These are phyloP conservation scores for Diplodia scrobiculata DNA, from an alignment of 2,329 filamentous ascomycete genomes.

Conservation along the genomic window DNA sequence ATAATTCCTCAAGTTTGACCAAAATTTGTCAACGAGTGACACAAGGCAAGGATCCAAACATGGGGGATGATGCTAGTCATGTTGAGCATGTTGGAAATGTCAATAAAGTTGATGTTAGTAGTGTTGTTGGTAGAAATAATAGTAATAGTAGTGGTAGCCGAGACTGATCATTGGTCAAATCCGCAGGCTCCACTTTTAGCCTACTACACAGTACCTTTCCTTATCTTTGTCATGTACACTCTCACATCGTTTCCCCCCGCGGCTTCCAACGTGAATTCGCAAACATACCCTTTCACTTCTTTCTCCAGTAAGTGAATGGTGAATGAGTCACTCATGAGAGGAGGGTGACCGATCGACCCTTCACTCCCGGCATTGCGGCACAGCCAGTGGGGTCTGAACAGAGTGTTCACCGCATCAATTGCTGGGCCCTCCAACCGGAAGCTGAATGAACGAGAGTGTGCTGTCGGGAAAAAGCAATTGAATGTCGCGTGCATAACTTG, in stretches of 20 bases:
- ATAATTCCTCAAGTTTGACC: neutral
- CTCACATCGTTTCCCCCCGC: too few species aligned
- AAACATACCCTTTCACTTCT: too few species aligned
- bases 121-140: neutral
- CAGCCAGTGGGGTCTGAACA: neutral
- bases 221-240: too few species aligned
- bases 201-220: too few species aligned
- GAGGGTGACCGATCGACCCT: neutral
- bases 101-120: neutral
- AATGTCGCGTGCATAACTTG: too few species aligned
- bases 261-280: too few species aligned
- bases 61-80: neutral
- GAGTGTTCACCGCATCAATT: neutral
- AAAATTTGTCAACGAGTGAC: neutral
- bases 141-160: neutral
- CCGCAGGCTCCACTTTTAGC: too few species aligned
- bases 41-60: too few species aligned
- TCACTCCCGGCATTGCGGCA: neutral
- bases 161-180: neutral
- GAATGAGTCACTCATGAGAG: too few species aligned
- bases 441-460: neutral
- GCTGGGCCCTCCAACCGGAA: neutral
- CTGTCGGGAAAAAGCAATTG: neutral
- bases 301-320: too few species aligned
- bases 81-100: neutral